These are phyloP conservation scores for Canariomyces notabilis DNA, from an alignment of 2,329 filamentous ascomycete genomes.

Conservation along the genomic window DNA sequence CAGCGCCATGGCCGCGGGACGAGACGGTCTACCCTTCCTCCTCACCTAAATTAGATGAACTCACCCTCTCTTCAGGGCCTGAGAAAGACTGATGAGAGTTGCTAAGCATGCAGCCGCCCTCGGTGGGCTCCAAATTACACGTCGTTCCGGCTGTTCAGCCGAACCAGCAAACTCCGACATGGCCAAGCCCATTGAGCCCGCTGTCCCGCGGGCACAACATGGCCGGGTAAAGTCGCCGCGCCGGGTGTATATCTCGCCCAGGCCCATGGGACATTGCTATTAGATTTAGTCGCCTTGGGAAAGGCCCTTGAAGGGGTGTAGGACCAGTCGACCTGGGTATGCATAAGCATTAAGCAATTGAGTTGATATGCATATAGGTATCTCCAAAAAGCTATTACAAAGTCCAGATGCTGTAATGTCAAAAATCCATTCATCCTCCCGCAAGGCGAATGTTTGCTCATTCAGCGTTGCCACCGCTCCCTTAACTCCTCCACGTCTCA, in stretches of 20 bases:
- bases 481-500: too few relatives aligned
- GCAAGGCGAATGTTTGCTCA: too few relatives aligned
- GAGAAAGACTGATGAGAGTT: background rate
- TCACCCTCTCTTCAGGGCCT: background rate
- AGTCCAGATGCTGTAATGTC: too few relatives aligned
- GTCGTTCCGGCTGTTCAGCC: constrained; percentile 9
- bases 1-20: constrained; percentile 12
- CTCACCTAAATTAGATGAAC: constrained; percentile 3
- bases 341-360: too few relatives aligned
- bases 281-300: too few relatives aligned
- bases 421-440: too few relatives aligned
- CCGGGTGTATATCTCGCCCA: constrained; percentile 1
- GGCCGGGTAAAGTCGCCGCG: constrained; percentile 13
- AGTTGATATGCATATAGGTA: too few relatives aligned
- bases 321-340: too few relatives aligned
- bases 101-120: background rate
- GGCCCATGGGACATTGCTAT: background rate
- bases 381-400: too few relatives aligned
- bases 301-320: too few relatives aligned
- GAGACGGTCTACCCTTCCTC: constrained; percentile 3
- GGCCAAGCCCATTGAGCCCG: constrained; percentile 8
- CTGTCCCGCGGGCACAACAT: background rate
- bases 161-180: constrained; percentile 8
- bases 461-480: too few relatives aligned
- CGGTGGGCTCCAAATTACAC: constrained; percentile 3